Base-by-base conservation (phyloP, 1,284 basidiomycete species). In the Sporisorium scitamineum region DNA sequence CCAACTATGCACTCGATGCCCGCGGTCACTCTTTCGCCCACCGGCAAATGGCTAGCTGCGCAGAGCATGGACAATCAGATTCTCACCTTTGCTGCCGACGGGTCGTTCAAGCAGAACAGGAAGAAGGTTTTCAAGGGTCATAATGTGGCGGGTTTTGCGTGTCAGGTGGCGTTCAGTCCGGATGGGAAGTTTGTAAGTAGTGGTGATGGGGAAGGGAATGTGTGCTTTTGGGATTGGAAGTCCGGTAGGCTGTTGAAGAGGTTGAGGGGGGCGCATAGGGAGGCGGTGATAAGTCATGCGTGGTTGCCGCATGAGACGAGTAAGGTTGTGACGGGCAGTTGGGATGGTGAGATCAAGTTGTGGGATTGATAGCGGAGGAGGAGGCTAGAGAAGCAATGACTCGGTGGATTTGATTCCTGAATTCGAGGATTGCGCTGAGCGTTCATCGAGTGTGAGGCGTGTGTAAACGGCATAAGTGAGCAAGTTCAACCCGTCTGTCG, bases 1-100 rank as follows among this genome's bases (percentile, higher is more conserved):
- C 97, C 97, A 10, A 92, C 94, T 84, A 99, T 99, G 97, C 95
- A 99, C 87, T 97, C 94, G 37, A 98, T 99, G 95, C 97, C 97
- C 13, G 93, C 96, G 18, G 95, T 98, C 41, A 94, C 94, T 10
- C 87, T 95, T 32, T 94, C 97, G 86, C 97, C 97, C 11, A 94
- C 91, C 65, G 93, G 92, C 84, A 97, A 97, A 88, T 98, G 95
- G 88, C 92, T 99, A 75, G 95, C 95, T 18, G 94, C 93, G 18
- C 97, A 99, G 86, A 97, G 94, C 26, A 90, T 99, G 75, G 97
- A 99, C 87, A 99, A 99, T 86, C 95, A 98, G 86, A 95, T 99
- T 83, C 89, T 97, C 26, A 91, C 99, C 60, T 99, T 97, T 86
- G 94, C 93, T 82, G 93, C 96, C 20, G 96, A 99, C 85, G 87